Conservation (phyloP, 2,329 filamentous ascomycete species). For the Diaporthe australafricana region DNA sequence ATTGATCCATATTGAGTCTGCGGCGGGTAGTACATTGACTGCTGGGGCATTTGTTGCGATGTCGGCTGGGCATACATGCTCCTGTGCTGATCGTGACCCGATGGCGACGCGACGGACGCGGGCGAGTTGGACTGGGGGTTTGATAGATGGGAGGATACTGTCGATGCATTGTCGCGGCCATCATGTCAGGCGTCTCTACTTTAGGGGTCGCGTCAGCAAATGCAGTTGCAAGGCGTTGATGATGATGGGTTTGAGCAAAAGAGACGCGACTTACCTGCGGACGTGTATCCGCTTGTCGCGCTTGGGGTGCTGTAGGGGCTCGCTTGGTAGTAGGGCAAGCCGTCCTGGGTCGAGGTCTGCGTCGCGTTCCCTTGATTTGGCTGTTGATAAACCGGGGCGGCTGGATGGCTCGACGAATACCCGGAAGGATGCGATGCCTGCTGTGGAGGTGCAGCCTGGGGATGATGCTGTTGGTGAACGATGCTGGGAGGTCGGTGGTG, state of each 20-base stretch:
- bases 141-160: conserved; percentile 95
- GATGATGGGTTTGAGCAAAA: conserved; percentile 31
- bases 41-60: conserved; percentile 78
- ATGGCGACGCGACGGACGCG: conserved; percentile 90
- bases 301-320: conserved; percentile 87
- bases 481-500: conserved; percentile 80
- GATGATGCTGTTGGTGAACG: conserved; percentile 79
- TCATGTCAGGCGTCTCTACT: conserved; percentile 72
- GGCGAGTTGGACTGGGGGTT: conserved; percentile 94
- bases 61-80: conserved; percentile 85
- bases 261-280: conserved; percentile 75
- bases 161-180: conserved; percentile 78
- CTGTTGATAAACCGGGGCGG: conserved; percentile 76
- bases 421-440: conserved; percentile 72
- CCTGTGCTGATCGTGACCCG: conserved; percentile 89
- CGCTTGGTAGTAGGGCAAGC: conserved; percentile 82
- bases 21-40: conserved; percentile 81
- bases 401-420: conserved; percentile 74
- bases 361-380: conserved; percentile 70
- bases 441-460: conserved; percentile 70
- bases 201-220: conserved; percentile 8
- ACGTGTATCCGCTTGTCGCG: conserved; percentile 85
- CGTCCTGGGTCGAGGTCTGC: conserved; percentile 71
- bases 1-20: conserved; percentile 75
- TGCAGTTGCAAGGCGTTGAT: background rate